Percentiles rank a stretch among this genome's conserved stretches.
These are phyloP conservation scores for Colletotrichum agaves DNA, from an alignment of 2,329 filamentous ascomycete genomes.

Conservation along the genomic window DNA sequence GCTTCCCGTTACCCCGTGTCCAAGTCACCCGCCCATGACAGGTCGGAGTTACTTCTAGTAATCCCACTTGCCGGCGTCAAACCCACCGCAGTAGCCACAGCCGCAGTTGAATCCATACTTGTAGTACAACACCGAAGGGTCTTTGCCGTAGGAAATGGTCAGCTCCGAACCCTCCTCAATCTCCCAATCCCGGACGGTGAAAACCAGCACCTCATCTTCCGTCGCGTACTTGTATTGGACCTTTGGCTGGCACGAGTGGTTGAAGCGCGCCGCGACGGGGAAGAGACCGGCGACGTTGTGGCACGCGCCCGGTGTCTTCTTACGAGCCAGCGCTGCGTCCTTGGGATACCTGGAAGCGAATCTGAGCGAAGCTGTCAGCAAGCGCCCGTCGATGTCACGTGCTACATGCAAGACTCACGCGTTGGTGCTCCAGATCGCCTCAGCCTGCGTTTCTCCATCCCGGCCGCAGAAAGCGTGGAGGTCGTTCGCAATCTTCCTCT, in stretches of 20 bases:
- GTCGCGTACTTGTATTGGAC: constrained; percentile 57
- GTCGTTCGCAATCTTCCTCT: constrained; percentile 48
- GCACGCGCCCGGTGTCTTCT: neutral
- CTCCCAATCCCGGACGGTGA: constrained; percentile 49
- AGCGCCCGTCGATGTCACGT: neutral
- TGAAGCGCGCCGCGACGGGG: constrained; percentile 65
- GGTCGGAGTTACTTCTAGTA: neutral
- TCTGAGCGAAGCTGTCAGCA: constrained; percentile 38
- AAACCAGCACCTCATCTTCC: constrained; percentile 48
- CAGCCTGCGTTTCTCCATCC: constrained; percentile 42
- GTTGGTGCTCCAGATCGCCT: constrained; percentile 58
- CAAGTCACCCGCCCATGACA: neutral
- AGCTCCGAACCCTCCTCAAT: constrained; percentile 60
- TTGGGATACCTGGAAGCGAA: constrained; percentile 41
- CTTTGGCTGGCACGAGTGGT: constrained; percentile 62
- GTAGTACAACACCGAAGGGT: constrained; percentile 50
- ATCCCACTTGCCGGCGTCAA: constrained; percentile 17
- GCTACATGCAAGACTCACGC: constrained; percentile 48
- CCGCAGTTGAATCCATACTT: constrained; percentile 64
- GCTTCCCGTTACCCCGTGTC: neutral
- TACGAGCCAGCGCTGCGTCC: neutral
- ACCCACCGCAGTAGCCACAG: constrained; percentile 57
- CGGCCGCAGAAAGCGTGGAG: constrained; percentile 50
- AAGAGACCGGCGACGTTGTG: constrained; percentile 53
- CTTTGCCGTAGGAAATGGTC: constrained; percentile 60